Evolutionary conservation across 1,284 basidiomycete genomes (phyloP).

Genomic region (Chalciporus sp.): DNA sequence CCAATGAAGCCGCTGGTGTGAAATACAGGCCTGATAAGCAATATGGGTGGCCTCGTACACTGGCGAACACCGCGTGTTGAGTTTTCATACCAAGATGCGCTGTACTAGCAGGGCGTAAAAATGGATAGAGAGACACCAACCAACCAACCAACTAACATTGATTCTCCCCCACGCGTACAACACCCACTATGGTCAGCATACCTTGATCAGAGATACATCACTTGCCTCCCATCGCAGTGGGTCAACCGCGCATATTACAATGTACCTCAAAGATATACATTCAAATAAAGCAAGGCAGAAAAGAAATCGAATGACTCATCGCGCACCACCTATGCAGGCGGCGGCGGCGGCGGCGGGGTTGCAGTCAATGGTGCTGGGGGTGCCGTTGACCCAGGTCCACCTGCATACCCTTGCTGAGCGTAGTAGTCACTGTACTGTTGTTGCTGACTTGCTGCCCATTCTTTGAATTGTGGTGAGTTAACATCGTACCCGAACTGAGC

Average conservation of each 20-base stretch:
- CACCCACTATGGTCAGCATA: no score
- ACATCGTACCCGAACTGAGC: constrained; percentile 90
- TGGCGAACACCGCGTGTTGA: no score
- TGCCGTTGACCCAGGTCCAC: constrained; percentile 32
- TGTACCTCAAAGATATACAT: constrained; percentile 27
- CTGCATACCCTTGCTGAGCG: constrained; percentile 41
- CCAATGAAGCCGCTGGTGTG: no score
- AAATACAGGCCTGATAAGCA: no score
- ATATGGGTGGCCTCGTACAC: no score
- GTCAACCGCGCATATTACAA: neutral
- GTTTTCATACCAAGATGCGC: no score
- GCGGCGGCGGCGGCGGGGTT: constrained; percentile 17
- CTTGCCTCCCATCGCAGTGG: no score
- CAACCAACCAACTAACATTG: no score
- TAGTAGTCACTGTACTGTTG: constrained; percentile 77
- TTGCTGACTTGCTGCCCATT: constrained; percentile 72
- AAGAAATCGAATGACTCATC: constrained; percentile 17
- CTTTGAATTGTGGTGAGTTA: constrained; percentile 77
- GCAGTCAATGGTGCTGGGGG: constrained; percentile 35
- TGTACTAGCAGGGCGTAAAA: no score
- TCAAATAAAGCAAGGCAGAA: constrained; percentile 34
- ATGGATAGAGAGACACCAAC: no score
- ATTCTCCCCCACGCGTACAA: no score
- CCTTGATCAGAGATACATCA: no score
- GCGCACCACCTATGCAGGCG: constrained; percentile 21